Base-by-base conservation (phyloP, 805 yeast genomes). In the Cyberlindnera petersonii region DNA sequence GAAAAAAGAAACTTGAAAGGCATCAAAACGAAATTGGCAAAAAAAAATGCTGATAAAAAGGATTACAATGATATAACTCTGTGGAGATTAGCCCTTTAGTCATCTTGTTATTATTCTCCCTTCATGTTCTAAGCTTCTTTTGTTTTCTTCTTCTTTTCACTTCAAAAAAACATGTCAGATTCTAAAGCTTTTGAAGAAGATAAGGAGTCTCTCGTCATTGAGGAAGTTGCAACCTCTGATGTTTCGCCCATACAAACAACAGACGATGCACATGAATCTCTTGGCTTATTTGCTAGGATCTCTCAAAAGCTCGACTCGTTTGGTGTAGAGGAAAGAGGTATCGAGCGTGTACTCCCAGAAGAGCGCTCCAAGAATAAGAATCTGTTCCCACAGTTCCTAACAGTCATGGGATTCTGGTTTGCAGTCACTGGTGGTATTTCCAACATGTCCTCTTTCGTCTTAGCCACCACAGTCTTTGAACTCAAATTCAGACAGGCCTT, bases 391-490 rank as follows among this genome's bases (percentile, higher is more conserved):
- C 44, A 40, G 26, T 60, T 67, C 31, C 27, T 71, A 7, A 64
- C 71, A 9, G 86, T 84, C 10, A 59, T 72, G 11, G 89, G 94
- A 0, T 69, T 86, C 31, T 87, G 96, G 96, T 53, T 84, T 14
- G 79, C 91, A 24, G 95, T 89, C 0, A 74, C 88, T 44, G 94
- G 95, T 38, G 88, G 95, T 0, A 64, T 87, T 18, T 82, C 94
- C 6, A 85, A 95, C 2, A 83, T 87, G 88, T 82, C 95, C 2
- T 75, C 91, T 2, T 87, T 75, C 53, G 75, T 83, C 42, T 63
- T 86, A 30, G 93, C 95, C 0, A 86, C 96, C 0, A 60, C 85
- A 33, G 52, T 82, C 3, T 87, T 75, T 54, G 82, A 75, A 3
- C 63, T 87, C 23, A 83, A 86, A 5, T 79, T 84, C 49, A 73